Percentiles rank a stretch among this genome's conserved stretches.
phyloP scores from a whole-genome alignment of 768 basidiomycete genomes.

The Auricularia heimuer region DNA sequence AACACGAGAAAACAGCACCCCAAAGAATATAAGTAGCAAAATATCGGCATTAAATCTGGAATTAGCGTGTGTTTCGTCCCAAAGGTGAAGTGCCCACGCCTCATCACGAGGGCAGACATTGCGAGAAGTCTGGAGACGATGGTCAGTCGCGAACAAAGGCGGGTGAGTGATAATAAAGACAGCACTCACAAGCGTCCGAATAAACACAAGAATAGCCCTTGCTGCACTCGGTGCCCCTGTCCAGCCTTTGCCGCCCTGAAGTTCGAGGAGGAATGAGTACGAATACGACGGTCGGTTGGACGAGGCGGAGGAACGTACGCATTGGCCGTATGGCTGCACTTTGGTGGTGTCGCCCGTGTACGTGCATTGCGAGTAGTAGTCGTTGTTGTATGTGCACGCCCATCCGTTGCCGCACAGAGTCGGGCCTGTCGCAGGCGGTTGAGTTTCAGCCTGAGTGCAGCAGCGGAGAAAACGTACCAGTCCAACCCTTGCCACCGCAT shows the following conservation, averaged over 20 bases:
- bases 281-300: too few relatives aligned
- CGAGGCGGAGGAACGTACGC: not conserved
- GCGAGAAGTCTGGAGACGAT: not conserved
- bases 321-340: not conserved
- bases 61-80: too few relatives aligned
- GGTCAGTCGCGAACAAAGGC: not conserved
- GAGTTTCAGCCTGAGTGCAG: not conserved
- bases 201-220: not conserved
- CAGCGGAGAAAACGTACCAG: not conserved
- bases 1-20: too few relatives aligned
- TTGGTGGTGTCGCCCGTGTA: not conserved
- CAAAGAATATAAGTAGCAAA: too few relatives aligned
- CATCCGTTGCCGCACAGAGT: not conserved
- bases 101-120: not conserved
- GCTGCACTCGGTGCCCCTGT: not conserved
- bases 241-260: not conserved
- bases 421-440: not conserved
- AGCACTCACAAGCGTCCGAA: not conserved
- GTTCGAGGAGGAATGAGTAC: too few relatives aligned
- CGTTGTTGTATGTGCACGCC: not conserved
- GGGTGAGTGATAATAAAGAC: not conserved
- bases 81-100: too few relatives aligned
- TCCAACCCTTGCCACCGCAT: conserved; percentile 3
- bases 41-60: too few relatives aligned
- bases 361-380: not conserved